Evolutionary conservation across 1,139 yeast species (phyloP).

Genomic region (Protomyces macrosporus): DNA sequence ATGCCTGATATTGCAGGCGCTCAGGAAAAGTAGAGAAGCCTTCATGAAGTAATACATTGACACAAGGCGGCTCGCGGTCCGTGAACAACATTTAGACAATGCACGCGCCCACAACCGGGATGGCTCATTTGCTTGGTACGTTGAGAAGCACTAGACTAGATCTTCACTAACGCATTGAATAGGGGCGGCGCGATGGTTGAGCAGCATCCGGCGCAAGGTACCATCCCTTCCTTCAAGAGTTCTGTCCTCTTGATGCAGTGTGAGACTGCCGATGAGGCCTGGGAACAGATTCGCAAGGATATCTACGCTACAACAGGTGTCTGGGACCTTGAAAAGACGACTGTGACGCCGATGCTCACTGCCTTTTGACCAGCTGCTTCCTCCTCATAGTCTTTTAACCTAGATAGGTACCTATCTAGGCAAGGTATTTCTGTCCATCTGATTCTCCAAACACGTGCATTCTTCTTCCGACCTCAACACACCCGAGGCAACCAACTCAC

Average conservation of each 20-base stretch:
- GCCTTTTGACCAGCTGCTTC: background rate
- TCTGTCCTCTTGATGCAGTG: slow-evolving; percentile 62
- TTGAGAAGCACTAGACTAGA: too few relatives aligned
- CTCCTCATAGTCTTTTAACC: too few relatives aligned
- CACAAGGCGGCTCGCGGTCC: slow-evolving; percentile 14
- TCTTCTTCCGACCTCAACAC: background rate
- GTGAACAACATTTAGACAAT: slow-evolving; percentile 10
- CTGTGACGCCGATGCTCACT: slow-evolving; percentile 5
- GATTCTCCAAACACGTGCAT: background rate
- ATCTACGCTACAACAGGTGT: slow-evolving; percentile 59
- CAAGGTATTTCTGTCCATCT: background rate
- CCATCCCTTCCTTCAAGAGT: slow-evolving; percentile 59
- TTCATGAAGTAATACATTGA: background rate
- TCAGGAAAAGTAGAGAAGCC: slow-evolving; percentile 8
- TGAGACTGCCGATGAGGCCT: slow-evolving; percentile 55
- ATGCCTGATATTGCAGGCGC: slow-evolving; percentile 17
- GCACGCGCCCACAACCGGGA: slow-evolving; percentile 2
- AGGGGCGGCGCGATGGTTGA: slow-evolving; percentile 33
- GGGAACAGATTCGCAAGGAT: slow-evolving; percentile 60
- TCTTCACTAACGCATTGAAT: background rate
- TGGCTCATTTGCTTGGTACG: background rate
- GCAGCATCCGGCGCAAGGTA: slow-evolving; percentile 43
- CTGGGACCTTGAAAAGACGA: slow-evolving; percentile 58
- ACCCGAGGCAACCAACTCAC: background rate
- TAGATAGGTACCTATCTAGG: too few relatives aligned